phyloP scores from a whole-genome alignment of 2,329 filamentous ascomycete species.

The Pseudogymnoascus sp. region DNA sequence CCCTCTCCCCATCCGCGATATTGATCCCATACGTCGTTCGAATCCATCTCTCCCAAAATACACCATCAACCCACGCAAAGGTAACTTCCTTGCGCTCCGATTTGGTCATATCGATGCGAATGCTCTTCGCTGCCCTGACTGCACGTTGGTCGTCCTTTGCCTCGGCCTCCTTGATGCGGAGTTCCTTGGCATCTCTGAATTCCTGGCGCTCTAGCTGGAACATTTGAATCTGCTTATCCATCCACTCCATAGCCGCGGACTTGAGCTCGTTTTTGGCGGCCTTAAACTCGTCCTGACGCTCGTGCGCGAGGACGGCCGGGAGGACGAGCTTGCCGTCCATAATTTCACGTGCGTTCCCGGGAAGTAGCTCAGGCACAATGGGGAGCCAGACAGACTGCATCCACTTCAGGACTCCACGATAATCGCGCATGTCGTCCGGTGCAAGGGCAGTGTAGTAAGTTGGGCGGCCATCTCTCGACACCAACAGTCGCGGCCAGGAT shows the following conservation, averaged over 20 bases:
- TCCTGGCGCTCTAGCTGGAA: conserved; percentile 94
- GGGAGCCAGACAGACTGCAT: conserved; percentile 96
- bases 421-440: conserved; percentile 88
- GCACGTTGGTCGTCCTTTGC: conserved; percentile 87
- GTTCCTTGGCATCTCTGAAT: conserved; percentile 85
- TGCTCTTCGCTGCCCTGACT: conserved; percentile 78
- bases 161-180: conserved; percentile 92
- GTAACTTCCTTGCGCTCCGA: conserved; percentile 80
- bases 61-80: conserved; percentile 95
- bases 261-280: conserved; percentile 83
- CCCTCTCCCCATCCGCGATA: conserved; percentile 75
- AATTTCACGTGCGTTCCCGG: conserved; percentile 84
- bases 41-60: conserved; percentile 97
- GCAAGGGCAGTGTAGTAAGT: conserved; percentile 85
- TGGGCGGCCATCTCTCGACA: conserved; percentile 80
- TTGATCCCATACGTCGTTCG: conserved; percentile 91
- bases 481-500: conserved; percentile 90
- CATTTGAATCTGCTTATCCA: conserved; percentile 87
- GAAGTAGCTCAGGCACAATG: conserved; percentile 88
- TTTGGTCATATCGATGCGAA: conserved; percentile 84
- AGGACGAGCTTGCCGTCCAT: conserved; percentile 96
- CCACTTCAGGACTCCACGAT: conserved; percentile 73
- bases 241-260: conserved; percentile 93
- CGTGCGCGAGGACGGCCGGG: conserved; percentile 76
- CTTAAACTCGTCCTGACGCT: conserved; percentile 71